Evolutionary conservation across 1,139 yeast species (phyloP).

Genomic region (Sugiyamaella pinicola): DNA sequence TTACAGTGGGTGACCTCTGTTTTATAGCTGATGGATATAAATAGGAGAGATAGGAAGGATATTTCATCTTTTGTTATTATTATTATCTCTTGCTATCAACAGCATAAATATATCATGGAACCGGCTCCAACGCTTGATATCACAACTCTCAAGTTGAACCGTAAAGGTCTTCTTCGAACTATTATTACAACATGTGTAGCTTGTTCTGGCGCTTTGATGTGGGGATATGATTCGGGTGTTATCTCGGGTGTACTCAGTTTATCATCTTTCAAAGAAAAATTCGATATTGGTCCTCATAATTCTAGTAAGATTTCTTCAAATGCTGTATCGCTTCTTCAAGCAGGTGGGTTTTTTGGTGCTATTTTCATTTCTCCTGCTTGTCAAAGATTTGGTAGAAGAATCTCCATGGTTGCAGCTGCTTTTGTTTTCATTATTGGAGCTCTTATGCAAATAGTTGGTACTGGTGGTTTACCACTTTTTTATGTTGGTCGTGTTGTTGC

Average conservation of each 20-base stretch:
- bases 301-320: slow-evolving; percentile 62
- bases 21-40: background rate
- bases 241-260: slow-evolving; percentile 59
- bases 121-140: slow-evolving; percentile 10
- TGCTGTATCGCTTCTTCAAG: slow-evolving; percentile 91
- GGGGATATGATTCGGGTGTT: slow-evolving; percentile 52
- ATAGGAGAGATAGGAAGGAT: slow-evolving; percentile 5
- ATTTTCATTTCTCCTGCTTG: slow-evolving; percentile 49
- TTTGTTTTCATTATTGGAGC: slow-evolving; percentile 79
- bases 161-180: slow-evolving; percentile 21
- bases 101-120: slow-evolving; percentile 2
- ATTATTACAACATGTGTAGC: slow-evolving; percentile 34
- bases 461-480: slow-evolving; percentile 73
- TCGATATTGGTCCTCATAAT: slow-evolving; percentile 44
- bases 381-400: slow-evolving; percentile 75
- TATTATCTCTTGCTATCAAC: too few species aligned
- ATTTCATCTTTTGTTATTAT: too few species aligned
- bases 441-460: slow-evolving; percentile 70
- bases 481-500: slow-evolving; percentile 64
- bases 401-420: slow-evolving; percentile 72
- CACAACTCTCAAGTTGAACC: slow-evolving; percentile 13
- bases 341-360: slow-evolving; percentile 70
- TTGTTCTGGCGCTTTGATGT: slow-evolving; percentile 40
- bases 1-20: background rate
- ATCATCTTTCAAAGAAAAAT: slow-evolving; percentile 51